Percentiles rank a stretch among this genome's conserved stretches.
These are phyloP conservation scores for Leptodontidium sp. DNA, from an alignment of 2,329 filamentous ascomycete genomes.

Conservation along the genomic window DNA sequence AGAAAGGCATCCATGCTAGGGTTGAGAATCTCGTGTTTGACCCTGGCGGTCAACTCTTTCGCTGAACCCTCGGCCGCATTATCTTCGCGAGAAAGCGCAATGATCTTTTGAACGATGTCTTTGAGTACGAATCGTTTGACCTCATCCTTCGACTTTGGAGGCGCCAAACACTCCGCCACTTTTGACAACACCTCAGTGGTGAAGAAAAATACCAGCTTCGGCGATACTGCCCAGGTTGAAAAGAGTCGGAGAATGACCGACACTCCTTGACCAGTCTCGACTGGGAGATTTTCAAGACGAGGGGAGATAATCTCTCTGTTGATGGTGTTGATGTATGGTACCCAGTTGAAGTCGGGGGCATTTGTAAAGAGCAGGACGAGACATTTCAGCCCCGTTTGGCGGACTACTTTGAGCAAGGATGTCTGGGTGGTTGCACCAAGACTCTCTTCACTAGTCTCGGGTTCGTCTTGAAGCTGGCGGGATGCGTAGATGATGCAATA, in stretches of 20 bases:
- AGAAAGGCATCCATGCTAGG: constrained; percentile 67
- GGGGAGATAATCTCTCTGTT: constrained; percentile 80
- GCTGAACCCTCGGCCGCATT: constrained; percentile 45
- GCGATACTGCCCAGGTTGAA: constrained; percentile 78
- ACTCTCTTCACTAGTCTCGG: constrained; percentile 48
- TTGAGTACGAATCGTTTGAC: constrained; percentile 82
- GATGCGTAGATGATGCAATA: constrained; percentile 81
- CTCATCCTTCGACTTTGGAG: constrained; percentile 81
- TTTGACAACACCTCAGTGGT: constrained; percentile 70
- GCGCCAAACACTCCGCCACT: constrained; percentile 75
- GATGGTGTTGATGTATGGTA: constrained; percentile 72
- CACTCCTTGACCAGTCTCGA: constrained; percentile 88
- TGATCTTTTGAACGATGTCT: constrained; percentile 74
- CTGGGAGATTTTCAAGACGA: constrained; percentile 78
- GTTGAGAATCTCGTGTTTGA: constrained; percentile 61
- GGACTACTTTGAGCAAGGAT: constrained; percentile 71
- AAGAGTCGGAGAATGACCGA: constrained; percentile 85
- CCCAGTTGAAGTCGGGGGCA: constrained; percentile 75
- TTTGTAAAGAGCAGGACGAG: constrained; percentile 80
- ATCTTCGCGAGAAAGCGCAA: constrained; percentile 65
- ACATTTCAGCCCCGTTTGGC: constrained; percentile 82
- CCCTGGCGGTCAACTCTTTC: constrained; percentile 52
- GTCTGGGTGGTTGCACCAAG: constrained; percentile 47
- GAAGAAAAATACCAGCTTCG: constrained; percentile 74
- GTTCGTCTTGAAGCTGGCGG: constrained; percentile 58